phyloP scores from a whole-genome alignment of 2,329 filamentous ascomycete genomes.

The Diaporthe capsici region DNA sequence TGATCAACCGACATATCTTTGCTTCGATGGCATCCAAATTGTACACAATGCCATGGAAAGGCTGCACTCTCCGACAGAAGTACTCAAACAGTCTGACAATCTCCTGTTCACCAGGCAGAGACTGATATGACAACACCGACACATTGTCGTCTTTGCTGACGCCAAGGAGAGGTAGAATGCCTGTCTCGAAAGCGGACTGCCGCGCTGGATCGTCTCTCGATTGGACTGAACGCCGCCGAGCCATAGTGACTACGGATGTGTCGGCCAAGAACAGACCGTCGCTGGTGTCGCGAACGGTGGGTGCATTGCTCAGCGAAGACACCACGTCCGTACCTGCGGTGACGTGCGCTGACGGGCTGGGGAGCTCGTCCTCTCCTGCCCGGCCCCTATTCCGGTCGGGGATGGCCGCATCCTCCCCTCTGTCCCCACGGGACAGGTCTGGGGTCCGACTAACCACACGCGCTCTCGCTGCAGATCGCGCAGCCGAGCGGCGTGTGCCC shows the following conservation, averaged over 20 bases:
- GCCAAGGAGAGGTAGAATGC: slow-evolving; percentile 18
- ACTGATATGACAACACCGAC: not conserved
- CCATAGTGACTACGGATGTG: slow-evolving; percentile 3
- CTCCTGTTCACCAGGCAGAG: slow-evolving; percentile 15
- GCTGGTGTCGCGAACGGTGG: not conserved
- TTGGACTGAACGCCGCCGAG: not conserved
- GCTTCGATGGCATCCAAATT: slow-evolving; percentile 21
- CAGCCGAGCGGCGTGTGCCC: not conserved
- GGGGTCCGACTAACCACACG: not conserved
- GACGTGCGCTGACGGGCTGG: not conserved
- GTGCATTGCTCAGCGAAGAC: not conserved
- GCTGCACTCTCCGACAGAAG: slow-evolving; percentile 16
- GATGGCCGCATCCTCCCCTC: not conserved
- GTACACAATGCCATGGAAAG: slow-evolving; percentile 28
- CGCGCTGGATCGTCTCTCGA: not conserved
- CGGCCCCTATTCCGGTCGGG: not conserved
- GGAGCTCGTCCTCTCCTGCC: not conserved
- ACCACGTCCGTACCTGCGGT: not conserved
- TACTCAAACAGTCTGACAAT: slow-evolving; percentile 13
- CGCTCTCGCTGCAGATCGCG: not conserved
- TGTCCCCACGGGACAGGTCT: not conserved
- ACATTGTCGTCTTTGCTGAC: slow-evolving; percentile 7
- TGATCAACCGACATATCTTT: slow-evolving; percentile 18
- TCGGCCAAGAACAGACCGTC: slow-evolving; percentile 7
- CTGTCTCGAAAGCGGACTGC: slow-evolving; percentile 16